Evolutionary conservation across 257 asterid genomes (phyloP), one percentile per base, ranked within the genome.

Genomic region (Phtheirospermum japonicum): DNA sequence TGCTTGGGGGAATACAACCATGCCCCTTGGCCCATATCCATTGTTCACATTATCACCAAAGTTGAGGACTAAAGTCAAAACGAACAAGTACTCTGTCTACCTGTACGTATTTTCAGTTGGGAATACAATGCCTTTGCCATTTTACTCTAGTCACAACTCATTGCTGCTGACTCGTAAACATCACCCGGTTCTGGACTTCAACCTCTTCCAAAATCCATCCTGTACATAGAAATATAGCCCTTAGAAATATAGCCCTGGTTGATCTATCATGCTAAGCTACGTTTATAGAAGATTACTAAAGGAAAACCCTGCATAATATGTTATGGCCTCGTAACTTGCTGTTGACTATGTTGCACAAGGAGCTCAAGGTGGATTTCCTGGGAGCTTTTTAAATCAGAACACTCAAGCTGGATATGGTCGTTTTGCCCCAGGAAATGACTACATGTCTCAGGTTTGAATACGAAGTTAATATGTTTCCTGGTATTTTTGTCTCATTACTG

Each of bases 341-440:
- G 83, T 85, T 76, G 97, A 93, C 61, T 85, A 87, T 60, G 82
- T 79, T 61, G 72, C 83, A 32, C 98, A 88, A 62, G 95, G 97
- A 46, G 86, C 87, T 59, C 99, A 85, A 80, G 89, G 88, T 71
- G 99, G 95, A 61, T 90, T 73, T 59, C 86, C 99, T 46, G 96
- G 96, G 66, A 85, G 88, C 72, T 90, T 72, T 58, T 42, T 84
- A 57, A 89, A 87, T 82, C 99, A 81, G 80, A 89, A 78, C 64
- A 81, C 99, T 52, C 99, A 90, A 72, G 81, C 89, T 71, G 97
- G 97, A 49, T 93, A 85, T 74, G 77, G 95, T 53, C 97, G 83
- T 49, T 87, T 85, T 72, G 78, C 89, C 40, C 69, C 94, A 48
- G 99, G 97, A 79, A 90, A 85, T 73, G 99, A 93, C 60, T 93